phyloP scores from a whole-genome alignment of 2,329 filamentous ascomycete genomes.

The Neonectria neomacrospora region DNA sequence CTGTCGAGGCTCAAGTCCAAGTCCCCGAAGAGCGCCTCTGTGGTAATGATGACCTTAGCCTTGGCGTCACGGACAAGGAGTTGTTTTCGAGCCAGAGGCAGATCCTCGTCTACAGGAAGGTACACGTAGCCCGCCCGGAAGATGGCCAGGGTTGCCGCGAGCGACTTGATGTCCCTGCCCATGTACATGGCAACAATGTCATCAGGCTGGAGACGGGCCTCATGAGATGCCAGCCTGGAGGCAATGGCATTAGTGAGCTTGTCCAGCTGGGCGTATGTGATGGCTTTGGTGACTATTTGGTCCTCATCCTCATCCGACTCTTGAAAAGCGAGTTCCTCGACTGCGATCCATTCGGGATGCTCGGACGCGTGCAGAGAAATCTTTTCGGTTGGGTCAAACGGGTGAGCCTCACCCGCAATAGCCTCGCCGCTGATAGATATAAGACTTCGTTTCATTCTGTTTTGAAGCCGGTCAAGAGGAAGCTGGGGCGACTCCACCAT shows the following conservation, averaged over 20 bases:
- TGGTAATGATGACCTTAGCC: slow-evolving; percentile 61
- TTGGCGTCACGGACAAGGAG: slow-evolving; percentile 71
- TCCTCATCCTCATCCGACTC: slow-evolving; percentile 47
- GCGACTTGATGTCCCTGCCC: slow-evolving; percentile 72
- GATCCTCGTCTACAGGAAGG: slow-evolving; percentile 69
- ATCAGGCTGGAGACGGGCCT: slow-evolving; percentile 56
- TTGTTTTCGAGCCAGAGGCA: slow-evolving; percentile 67
- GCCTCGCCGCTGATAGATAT: not conserved
- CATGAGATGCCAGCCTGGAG: slow-evolving; percentile 43
- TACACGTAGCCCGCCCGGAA: slow-evolving; percentile 72
- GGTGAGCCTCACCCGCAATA: not conserved
- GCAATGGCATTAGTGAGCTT: slow-evolving; percentile 66
- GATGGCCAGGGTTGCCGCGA: slow-evolving; percentile 71
- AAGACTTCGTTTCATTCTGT: not conserved
- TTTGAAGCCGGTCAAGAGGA: not conserved
- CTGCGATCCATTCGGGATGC: slow-evolving; percentile 62
- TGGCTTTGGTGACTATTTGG: slow-evolving; percentile 54
- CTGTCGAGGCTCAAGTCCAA: slow-evolving; percentile 12
- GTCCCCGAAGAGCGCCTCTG: slow-evolving; percentile 38
- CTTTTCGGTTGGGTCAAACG: slow-evolving; percentile 39
- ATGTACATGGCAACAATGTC: slow-evolving; percentile 70
- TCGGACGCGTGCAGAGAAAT: slow-evolving; percentile 57
- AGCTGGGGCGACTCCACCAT: not conserved
- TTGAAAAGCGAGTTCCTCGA: slow-evolving; percentile 61
- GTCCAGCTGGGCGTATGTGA: slow-evolving; percentile 70